Evolutionary conservation across 2,329 filamentous ascomycete species (phyloP).

Genomic region (Biscogniauxia mediterranea): DNA sequence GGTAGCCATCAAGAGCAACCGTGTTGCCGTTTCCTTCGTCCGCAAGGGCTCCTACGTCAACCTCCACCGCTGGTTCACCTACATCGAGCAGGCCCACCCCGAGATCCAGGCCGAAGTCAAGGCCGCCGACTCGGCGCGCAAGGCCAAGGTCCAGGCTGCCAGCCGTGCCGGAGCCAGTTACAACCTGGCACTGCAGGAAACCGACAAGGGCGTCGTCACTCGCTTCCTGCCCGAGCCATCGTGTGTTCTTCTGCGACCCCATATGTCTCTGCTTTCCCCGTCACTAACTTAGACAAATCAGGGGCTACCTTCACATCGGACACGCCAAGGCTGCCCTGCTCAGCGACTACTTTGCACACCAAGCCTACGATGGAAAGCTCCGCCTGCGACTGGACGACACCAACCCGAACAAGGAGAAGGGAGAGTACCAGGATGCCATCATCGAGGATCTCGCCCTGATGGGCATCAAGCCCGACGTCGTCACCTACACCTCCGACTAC

Average conservation of each 20-base stretch:
- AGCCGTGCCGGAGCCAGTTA: slow-evolving; percentile 83
- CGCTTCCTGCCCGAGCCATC: slow-evolving; percentile 94
- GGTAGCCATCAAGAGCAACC: slow-evolving; percentile 79
- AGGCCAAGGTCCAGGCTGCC: slow-evolving; percentile 65
- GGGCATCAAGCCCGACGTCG: slow-evolving; percentile 83
- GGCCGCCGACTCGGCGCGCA: slow-evolving; percentile 64
- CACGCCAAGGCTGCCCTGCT: slow-evolving; percentile 92
- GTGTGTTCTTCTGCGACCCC: slow-evolving; percentile 43
- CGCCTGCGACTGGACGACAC: slow-evolving; percentile 95
- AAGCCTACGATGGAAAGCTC: slow-evolving; percentile 87
- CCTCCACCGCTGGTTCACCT: slow-evolving; percentile 82
- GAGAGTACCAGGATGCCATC: slow-evolving; percentile 93
- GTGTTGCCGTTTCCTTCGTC: slow-evolving; percentile 77
- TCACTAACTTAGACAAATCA: slow-evolving; percentile 23
- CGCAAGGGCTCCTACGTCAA: slow-evolving; percentile 76
- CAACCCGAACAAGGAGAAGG: slow-evolving; percentile 95
- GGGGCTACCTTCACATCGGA: slow-evolving; percentile 89
- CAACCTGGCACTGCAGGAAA: slow-evolving; percentile 81
- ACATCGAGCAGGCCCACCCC: slow-evolving; percentile 77
- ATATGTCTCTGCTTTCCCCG: background rate
- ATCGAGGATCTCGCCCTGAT: slow-evolving; percentile 87
- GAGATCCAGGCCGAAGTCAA: slow-evolving; percentile 73
- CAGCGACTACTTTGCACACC: slow-evolving; percentile 95
- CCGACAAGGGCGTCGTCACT: slow-evolving; percentile 85
- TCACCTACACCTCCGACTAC: slow-evolving; percentile 93